Percentiles rank a stretch among this genome's conserved stretches.
Conservation (phyloP, 495 filamentous ascomycete species). For the Sphaerosporella brunnea region DNA sequence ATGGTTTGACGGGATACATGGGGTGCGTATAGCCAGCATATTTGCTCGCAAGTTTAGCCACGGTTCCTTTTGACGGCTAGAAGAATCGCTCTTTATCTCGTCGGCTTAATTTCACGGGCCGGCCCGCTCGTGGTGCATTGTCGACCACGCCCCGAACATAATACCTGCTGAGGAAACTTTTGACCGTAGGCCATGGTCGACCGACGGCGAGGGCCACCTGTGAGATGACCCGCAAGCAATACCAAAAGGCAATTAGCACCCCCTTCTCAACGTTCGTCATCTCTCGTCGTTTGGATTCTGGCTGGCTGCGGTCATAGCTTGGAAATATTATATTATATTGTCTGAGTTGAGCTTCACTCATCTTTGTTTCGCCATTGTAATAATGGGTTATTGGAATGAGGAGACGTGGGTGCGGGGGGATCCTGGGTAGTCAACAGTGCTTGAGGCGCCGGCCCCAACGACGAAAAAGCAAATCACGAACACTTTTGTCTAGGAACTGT, state of each 20-base stretch:
- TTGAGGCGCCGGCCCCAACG: neutral
- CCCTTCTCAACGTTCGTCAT: constrained; percentile 3
- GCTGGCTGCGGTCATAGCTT: neutral
- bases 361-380: too few species aligned
- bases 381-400: too few species aligned
- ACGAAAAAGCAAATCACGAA: neutral
- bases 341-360: too few species aligned
- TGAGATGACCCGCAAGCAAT: neutral
- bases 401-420: too few species aligned
- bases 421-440: neutral
- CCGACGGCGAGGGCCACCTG: neutral
- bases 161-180: constrained; percentile 9
- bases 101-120: neutral
- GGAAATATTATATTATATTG: too few species aligned
- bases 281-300: neutral
- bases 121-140: neutral
- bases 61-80: neutral
- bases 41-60: neutral
- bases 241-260: constrained; percentile 8
- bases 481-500: neutral
- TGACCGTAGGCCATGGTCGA: constrained; percentile 5
- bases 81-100: neutral
- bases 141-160: neutral
- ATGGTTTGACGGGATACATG: neutral
- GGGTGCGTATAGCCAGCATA: neutral